Base-by-base conservation (phyloP, 805 yeast genomes). In the Sugiyamaella qingdaonensis region DNA sequence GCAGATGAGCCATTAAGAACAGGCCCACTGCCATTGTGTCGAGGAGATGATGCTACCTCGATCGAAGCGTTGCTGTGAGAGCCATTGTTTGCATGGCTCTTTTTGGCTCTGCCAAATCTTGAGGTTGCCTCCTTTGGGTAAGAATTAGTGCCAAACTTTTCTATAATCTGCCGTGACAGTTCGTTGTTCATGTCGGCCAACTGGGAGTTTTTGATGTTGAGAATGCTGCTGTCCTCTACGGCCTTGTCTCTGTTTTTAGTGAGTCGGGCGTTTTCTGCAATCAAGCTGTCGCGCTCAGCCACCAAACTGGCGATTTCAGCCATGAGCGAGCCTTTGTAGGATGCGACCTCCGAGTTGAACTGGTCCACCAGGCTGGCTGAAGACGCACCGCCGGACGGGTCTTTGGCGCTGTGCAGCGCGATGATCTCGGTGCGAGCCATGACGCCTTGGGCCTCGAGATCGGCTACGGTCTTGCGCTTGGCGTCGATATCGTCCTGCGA, bases 271-370 rank as follows among this genome's bases (percentile, higher is more conserved):
- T 62, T 63, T 43, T 70, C 73, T 32, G 53, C 66, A n/a, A 52
- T 27, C 46, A 72, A 60, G 13, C 54, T 56, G 47, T 62, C 68
- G 19, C 65, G 54, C 49, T 64, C 60, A 14, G 54, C 55, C 16
- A 61, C 53, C 41, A 78, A 60, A 2, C 59, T 61, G 5, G 64
- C 59, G 27, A 84, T 68, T 51, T 83, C 88, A 14, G 60, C 56
- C 46, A 68, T 69, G 49, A 88, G 67, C 14, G 69, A 66, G 33
- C 70, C 72, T 67, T 78, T 84, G 46, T 77, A 76, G 0, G 60
- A 55, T 31, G 69, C 74, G 56, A 89, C 69, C 16, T 70, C 76
- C 46, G 73, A 77, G 11, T 86, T 50, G 39, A 68, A 64, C 53
- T 61, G 59, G n/a, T 54, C 56, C 5, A 64, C 52, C 32, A 64